phyloP scores from a whole-genome alignment of 2,329 filamentous ascomycete genomes.

The Paraphaeosphaeria minitans region DNA sequence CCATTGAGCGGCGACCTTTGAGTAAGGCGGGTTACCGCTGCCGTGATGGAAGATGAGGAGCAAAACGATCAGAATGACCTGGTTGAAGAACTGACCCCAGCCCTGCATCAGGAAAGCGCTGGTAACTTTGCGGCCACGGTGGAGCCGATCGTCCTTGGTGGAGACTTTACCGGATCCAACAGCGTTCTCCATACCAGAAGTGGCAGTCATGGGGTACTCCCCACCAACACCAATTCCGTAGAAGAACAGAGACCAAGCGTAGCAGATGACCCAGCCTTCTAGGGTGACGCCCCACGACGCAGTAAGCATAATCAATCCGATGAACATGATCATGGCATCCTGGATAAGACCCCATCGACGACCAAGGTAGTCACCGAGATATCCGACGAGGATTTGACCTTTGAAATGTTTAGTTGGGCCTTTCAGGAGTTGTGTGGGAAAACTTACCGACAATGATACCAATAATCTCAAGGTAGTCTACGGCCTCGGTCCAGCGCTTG shows the following conservation, averaged over 20 bases:
- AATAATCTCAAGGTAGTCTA: constrained; percentile 90
- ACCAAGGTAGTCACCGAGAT: constrained; percentile 80
- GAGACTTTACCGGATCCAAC: constrained; percentile 85
- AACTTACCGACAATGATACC: constrained; percentile 83
- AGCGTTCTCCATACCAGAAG: constrained; percentile 90
- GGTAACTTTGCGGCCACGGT: constrained; percentile 94
- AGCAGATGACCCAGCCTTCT: constrained; percentile 97
- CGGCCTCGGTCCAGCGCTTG: constrained; percentile 78
- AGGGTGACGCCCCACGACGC: constrained; percentile 85
- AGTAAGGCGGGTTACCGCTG: constrained; percentile 77
- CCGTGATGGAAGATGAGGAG: constrained; percentile 88
- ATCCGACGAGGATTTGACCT: constrained; percentile 79
- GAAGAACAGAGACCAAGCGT: constrained; percentile 93
- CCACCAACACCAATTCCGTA: constrained; percentile 77
- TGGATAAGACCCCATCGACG: constrained; percentile 96
- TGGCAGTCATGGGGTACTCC: constrained; percentile 96
- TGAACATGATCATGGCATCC: constrained; percentile 91
- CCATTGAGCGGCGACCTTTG: constrained; percentile 77
- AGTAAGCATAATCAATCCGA: constrained; percentile 89
- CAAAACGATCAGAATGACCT: constrained; percentile 83
- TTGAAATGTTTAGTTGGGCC: constrained; percentile 10
- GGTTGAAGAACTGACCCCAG: constrained; percentile 96
- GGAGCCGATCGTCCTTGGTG: constrained; percentile 88
- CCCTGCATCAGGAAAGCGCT: constrained; percentile 98
- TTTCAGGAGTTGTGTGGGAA: not conserved